Percentiles rank a stretch among this genome's conserved stretches.
phyloP scores from a whole-genome alignment of 306 rosid species.

The Clitoria ternatea region DNA sequence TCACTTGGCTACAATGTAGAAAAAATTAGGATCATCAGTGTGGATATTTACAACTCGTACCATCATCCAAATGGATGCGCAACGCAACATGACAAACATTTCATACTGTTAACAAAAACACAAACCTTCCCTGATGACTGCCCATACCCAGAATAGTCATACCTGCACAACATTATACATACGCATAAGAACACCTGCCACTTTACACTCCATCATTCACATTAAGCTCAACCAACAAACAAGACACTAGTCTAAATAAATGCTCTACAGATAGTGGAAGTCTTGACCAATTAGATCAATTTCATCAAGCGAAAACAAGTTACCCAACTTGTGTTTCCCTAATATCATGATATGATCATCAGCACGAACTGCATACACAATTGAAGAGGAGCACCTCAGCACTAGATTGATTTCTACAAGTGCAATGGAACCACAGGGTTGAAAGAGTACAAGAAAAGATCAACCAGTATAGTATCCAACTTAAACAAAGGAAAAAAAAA shows the following conservation, averaged over 20 bases:
- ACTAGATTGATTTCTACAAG: background rate
- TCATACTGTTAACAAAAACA: constrained; percentile 20
- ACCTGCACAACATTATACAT: constrained; percentile 51
- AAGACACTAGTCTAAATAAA: background rate
- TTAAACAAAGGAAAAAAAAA: background rate
- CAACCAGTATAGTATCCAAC: constrained; percentile 10
- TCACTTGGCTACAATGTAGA: constrained; percentile 76
- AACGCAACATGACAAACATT: background rate
- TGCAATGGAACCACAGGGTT: background rate
- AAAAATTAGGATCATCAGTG: constrained; percentile 26
- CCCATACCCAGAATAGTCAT: constrained; percentile 94
- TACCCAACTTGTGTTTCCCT: background rate
- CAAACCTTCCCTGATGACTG: constrained; percentile 96
- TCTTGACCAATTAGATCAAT: background rate
- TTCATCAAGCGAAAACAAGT: background rate
- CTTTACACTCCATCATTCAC: background rate
- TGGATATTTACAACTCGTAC: constrained; percentile 20
- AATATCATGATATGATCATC: constrained; percentile 4
- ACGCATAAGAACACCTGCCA: constrained; percentile 2
- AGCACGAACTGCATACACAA: background rate
- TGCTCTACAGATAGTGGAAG: background rate
- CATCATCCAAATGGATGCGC: background rate
- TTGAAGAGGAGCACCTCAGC: background rate
- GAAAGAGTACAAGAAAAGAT: background rate
- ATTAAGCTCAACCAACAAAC: constrained; percentile 5